Percentiles rank a stretch among this genome's conserved stretches.
These are phyloP conservation scores for Dactylellina drechsleri DNA, from an alignment of 2,329 filamentous ascomycete species.

Conservation along the genomic window DNA sequence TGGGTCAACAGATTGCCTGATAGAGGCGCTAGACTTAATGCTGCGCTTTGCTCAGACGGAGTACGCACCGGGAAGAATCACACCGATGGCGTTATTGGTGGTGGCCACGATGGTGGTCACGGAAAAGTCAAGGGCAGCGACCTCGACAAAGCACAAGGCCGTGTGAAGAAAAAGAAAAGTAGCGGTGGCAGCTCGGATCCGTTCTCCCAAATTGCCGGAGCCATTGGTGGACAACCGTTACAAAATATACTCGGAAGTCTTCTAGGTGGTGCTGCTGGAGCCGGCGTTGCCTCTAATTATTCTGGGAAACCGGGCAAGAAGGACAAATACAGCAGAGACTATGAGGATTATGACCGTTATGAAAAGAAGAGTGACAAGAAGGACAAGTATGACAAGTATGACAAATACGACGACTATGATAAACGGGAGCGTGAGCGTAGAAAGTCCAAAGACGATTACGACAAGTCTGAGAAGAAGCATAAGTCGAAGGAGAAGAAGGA, in stretches of 20 bases:
- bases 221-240: conserved; percentile 52
- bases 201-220: conserved; percentile 54
- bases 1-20: conserved; percentile 77
- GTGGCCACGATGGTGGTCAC: conserved; percentile 57
- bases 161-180: conserved; percentile 56
- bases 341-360: conserved; percentile 30
- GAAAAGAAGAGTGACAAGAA: conserved; percentile 48
- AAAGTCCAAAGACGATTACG: conserved; percentile 50
- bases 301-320: conserved; percentile 32
- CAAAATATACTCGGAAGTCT: conserved; percentile 56
- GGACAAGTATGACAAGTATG: conserved; percentile 52
- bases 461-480: conserved; percentile 53
- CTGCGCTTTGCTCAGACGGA: conserved; percentile 81
- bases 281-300: conserved; percentile 34
- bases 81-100: conserved; percentile 59
- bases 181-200: conserved; percentile 53
- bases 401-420: conserved; percentile 37
- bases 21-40: conserved; percentile 74
- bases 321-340: conserved; percentile 37
- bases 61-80: conserved; percentile 88
- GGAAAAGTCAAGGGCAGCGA: conserved; percentile 57
- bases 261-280: conserved; percentile 48
- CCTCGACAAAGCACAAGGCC: conserved; percentile 55
- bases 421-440: conserved; percentile 32
- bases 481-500: conserved; percentile 53